A percentile compares a stretch with the other conserved stretches of the same genome.
Evolutionary conservation across 768 basidiomycete species (phyloP).

Genomic region (Tubosaeta sp.): DNA sequence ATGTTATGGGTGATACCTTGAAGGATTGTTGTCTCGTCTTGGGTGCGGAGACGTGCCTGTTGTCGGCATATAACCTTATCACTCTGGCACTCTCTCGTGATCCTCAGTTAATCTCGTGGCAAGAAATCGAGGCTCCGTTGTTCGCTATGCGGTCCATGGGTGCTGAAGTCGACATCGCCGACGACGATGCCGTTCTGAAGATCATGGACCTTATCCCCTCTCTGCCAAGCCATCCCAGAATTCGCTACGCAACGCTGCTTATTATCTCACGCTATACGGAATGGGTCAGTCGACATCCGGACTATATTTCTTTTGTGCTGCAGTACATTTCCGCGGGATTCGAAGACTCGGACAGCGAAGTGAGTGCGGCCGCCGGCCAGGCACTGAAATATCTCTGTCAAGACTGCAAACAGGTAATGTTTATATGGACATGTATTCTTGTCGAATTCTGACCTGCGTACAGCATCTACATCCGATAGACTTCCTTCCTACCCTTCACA

Average conservation of each 20-base stretch:
- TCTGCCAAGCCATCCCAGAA: constrained; percentile 83
- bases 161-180: constrained; percentile 79
- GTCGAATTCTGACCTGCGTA: constrained; percentile 1
- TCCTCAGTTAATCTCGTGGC: constrained; percentile 70
- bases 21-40: constrained; percentile 98
- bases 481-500: constrained; percentile 87
- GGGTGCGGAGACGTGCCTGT: constrained; percentile 78
- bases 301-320: constrained; percentile 79
- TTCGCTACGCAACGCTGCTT: constrained; percentile 92
- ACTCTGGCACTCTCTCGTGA: constrained; percentile 63
- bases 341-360: constrained; percentile 72
- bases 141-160: constrained; percentile 99
- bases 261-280: constrained; percentile 96
- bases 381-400: constrained; percentile 96
- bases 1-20: constrained; percentile 98
- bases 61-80: constrained; percentile 78
- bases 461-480: constrained; percentile 91
- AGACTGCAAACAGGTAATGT: constrained; percentile 80
- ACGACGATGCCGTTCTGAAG: constrained; percentile 85
- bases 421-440: constrained; percentile 3
- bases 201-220: constrained; percentile 93
- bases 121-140: constrained; percentile 94
- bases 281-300: constrained; percentile 89
- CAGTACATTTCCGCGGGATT: constrained; percentile 93
- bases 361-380: constrained; percentile 90